Evolutionary conservation across 805 yeast genomes (phyloP).

Genomic region (Lachancea lanzarotensis): DNA sequence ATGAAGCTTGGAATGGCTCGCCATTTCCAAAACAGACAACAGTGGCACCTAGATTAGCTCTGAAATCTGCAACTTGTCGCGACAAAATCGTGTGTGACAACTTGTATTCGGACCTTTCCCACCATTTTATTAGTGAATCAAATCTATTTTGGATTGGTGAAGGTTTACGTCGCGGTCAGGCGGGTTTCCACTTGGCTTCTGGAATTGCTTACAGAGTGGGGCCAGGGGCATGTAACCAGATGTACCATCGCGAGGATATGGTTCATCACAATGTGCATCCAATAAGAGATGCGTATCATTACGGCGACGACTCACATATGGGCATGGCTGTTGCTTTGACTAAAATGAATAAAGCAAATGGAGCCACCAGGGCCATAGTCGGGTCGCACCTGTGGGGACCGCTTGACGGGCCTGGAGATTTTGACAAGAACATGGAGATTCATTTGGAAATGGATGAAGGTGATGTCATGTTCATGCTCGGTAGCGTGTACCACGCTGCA

Average conservation of each 20-base stretch:
- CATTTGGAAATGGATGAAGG: constrained; percentile 30
- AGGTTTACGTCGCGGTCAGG: constrained; percentile 12
- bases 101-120: constrained; percentile 7
- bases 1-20: constrained; percentile 21
- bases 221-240: constrained; percentile 27
- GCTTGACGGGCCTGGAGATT: constrained; percentile 22
- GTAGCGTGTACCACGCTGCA: constrained; percentile 30
- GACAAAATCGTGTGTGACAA: constrained; percentile 11
- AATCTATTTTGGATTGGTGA: constrained; percentile 19
- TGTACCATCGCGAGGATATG: constrained; percentile 28
- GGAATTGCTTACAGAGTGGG: constrained; percentile 26
- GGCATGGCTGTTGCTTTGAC: constrained; percentile 14
- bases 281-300: constrained; percentile 8
- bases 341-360: constrained; percentile 22
- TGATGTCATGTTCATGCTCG: constrained; percentile 30
- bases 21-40: constrained; percentile 25
- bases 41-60: constrained; percentile 20
- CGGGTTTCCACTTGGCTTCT: constrained; percentile 23
- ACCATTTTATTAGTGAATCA: constrained; percentile 14
- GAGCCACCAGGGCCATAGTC: constrained; percentile 31
- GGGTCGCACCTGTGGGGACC: constrained; percentile 34
- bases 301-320: constrained; percentile 12
- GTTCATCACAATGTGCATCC: constrained; percentile 25
- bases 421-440: constrained; percentile 18
- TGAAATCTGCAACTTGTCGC: constrained; percentile 13